These are phyloP conservation scores for Botrytis pseudocinerea DNA, from an alignment of 2,329 filamentous ascomycete species.

Conservation along the genomic window DNA sequence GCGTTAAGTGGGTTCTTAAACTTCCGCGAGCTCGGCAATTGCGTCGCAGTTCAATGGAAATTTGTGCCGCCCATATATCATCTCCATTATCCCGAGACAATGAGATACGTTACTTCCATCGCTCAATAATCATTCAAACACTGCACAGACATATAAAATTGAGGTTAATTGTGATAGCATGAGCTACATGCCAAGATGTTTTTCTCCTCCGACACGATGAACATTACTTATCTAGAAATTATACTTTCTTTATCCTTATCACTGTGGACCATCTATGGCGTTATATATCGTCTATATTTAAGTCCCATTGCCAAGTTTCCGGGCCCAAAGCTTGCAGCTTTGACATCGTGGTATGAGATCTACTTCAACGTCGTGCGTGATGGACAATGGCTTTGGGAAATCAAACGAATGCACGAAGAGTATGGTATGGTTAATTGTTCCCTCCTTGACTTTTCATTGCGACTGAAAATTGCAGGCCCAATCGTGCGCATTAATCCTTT, in stretches of 20 bases:
- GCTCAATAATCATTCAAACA: neutral
- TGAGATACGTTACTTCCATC: neutral
- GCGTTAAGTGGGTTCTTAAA: neutral
- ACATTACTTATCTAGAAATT: neutral
- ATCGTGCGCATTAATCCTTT: conserved; percentile 30
- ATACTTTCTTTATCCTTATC: neutral
- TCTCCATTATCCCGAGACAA: neutral
- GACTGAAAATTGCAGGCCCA: neutral
- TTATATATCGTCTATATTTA: conserved; percentile 39
- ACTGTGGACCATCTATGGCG: conserved; percentile 20
- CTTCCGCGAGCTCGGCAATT: neutral
- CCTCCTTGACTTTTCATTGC: conserved; percentile 20
- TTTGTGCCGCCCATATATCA: neutral
- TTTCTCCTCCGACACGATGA: neutral
- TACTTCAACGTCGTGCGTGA: conserved; percentile 48
- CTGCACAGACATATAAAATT: neutral
- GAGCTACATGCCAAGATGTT: neutral
- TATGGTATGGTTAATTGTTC: conserved; percentile 44
- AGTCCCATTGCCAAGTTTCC: conserved; percentile 41
- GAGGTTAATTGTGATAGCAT: neutral
- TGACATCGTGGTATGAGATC: conserved; percentile 37
- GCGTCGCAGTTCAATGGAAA: neutral
- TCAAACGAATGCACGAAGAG: conserved; percentile 46
- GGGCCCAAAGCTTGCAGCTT: conserved; percentile 41
- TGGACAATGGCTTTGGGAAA: conserved; percentile 47